Conservation (phyloP, 2,329 filamentous ascomycete genomes). For the Trichoderma arundinaceum region DNA sequence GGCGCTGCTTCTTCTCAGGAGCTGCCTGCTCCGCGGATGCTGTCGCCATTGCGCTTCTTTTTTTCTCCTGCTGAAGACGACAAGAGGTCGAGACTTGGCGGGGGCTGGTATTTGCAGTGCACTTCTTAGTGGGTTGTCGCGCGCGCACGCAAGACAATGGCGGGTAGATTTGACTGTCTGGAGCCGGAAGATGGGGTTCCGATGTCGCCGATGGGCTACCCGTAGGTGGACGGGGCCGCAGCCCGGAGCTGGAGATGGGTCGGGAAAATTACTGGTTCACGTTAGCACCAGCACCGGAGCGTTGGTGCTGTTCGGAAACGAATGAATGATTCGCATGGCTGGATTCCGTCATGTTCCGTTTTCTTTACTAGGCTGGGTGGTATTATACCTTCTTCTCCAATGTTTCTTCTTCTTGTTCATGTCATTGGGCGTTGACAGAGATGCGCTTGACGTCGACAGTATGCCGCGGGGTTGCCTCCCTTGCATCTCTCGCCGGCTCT, state of each 20-base stretch:
- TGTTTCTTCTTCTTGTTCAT: not conserved
- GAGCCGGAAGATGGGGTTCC: constrained; percentile 31
- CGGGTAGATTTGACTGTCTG: constrained; percentile 19
- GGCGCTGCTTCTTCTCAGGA: constrained; percentile 53
- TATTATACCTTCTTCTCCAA: not conserved
- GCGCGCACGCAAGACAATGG: not conserved
- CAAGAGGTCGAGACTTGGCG: not conserved
- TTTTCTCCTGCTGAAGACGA: constrained; percentile 13
- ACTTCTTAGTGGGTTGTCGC: not conserved
- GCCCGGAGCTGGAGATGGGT: constrained; percentile 25
- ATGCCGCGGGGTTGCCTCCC: not conserved
- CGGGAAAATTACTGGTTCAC: constrained; percentile 29
- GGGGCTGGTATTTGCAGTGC: not conserved
- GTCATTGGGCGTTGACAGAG: not conserved
- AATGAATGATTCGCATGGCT: not conserved
- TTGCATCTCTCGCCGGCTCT: not conserved
- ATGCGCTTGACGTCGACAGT: not conserved
- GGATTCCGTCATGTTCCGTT: no score
- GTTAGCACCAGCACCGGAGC: not conserved
- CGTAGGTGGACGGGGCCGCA: constrained; percentile 9
- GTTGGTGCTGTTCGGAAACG: not conserved
- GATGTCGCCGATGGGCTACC: constrained; percentile 30
- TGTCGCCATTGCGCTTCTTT: constrained; percentile 40
- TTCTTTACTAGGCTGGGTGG: not conserved
- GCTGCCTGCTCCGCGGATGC: constrained; percentile 36